These are phyloP conservation scores for Xylaria scruposa DNA, from an alignment of 495 filamentous ascomycete genomes.

Conservation along the genomic window DNA sequence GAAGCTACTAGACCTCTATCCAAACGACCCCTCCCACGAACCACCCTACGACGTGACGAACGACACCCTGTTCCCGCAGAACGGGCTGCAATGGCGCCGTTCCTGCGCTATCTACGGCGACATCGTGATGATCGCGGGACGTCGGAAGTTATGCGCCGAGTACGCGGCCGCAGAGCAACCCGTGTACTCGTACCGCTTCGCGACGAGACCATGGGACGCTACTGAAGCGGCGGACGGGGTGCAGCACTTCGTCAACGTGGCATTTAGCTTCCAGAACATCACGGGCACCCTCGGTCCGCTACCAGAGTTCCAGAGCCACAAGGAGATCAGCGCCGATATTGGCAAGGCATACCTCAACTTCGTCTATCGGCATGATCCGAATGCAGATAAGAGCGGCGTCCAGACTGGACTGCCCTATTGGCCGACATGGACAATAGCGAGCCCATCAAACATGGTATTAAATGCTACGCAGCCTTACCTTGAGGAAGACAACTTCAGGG, in stretches of 20 bases:
- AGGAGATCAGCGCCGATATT: slow-evolving; percentile 58
- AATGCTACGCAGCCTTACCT: background rate
- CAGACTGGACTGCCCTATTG: background rate
- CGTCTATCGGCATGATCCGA: background rate
- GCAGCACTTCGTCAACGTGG: slow-evolving; percentile 65
- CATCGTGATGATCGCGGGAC: slow-evolving; percentile 60
- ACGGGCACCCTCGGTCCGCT: slow-evolving; percentile 53
- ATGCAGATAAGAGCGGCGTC: background rate
- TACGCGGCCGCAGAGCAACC: slow-evolving; percentile 53
- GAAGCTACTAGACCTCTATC: slow-evolving; percentile 4
- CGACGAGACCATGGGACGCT: slow-evolving; percentile 52
- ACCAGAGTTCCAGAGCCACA: slow-evolving; percentile 36
- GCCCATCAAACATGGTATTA: background rate
- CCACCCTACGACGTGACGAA: slow-evolving; percentile 39
- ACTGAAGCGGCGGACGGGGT: slow-evolving; percentile 45
- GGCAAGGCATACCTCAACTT: slow-evolving; percentile 52
- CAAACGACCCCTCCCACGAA: slow-evolving; percentile 4
- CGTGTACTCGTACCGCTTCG: slow-evolving; percentile 69
- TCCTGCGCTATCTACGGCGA: slow-evolving; percentile 62
- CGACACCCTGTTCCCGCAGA: slow-evolving; percentile 48
- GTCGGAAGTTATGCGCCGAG: slow-evolving; percentile 59
- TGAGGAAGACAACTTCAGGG: background rate
- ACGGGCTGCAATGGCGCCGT: slow-evolving; percentile 61
- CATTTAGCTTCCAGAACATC: slow-evolving; percentile 66
- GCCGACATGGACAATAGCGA: background rate